Conservation (phyloP, 2,329 filamentous ascomycete species). For the Knufia fluminis region DNA sequence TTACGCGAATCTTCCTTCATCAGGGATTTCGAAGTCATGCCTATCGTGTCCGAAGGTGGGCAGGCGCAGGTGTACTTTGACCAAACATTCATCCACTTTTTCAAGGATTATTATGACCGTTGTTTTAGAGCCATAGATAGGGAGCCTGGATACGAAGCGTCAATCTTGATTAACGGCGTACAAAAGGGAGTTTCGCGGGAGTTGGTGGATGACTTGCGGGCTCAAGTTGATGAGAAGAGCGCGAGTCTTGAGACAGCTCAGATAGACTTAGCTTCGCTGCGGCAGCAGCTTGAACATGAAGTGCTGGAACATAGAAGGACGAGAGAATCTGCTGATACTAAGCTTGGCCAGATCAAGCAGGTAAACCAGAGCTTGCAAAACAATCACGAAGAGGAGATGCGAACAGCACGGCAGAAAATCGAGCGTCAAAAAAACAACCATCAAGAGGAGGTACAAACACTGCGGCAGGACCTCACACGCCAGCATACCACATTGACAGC, state of each 20-base stretch:
- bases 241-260: constrained; percentile 50
- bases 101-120: constrained; percentile 91
- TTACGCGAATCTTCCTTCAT: constrained; percentile 69
- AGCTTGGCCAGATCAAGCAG: constrained; percentile 51
- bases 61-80: constrained; percentile 81
- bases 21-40: constrained; percentile 80
- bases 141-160: constrained; percentile 78
- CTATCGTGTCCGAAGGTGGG: constrained; percentile 50
- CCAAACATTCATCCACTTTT: constrained; percentile 76
- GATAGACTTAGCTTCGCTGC: constrained; percentile 44
- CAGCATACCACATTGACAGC: constrained; percentile 12
- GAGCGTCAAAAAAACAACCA: constrained; percentile 52
- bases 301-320: constrained; percentile 61
- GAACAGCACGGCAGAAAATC: constrained; percentile 37
- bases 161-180: constrained; percentile 66
- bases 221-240: constrained; percentile 66
- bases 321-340: constrained; percentile 49
- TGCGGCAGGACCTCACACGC: constrained; percentile 29
- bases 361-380: constrained; percentile 63
- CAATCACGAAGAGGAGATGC: constrained; percentile 59
- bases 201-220: constrained; percentile 73
- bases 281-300: constrained; percentile 57
- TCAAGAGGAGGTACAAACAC: constrained; percentile 53
- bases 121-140: constrained; percentile 78
- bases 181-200: constrained; percentile 91